Conservation (phyloP, 2,329 filamentous ascomycete species). For the Ophiocordyceps sinensis region DNA sequence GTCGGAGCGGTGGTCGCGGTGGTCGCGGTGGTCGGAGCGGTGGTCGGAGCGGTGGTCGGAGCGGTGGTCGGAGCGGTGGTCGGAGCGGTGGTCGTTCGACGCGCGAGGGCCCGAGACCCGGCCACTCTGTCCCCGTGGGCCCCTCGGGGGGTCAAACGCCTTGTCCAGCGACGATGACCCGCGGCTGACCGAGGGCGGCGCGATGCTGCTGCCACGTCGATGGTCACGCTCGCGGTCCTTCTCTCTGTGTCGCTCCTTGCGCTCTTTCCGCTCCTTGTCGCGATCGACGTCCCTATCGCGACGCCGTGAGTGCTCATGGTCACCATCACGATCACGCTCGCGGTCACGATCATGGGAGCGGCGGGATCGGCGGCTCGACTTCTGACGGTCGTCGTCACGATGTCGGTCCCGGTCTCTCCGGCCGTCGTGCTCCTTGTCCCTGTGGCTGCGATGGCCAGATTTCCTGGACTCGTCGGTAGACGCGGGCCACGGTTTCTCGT, state of each 20-base stretch:
- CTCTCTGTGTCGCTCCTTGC: constrained; percentile 20
- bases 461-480: constrained; percentile 46
- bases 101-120: constrained; percentile 15
- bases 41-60: too few relatives aligned
- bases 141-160: constrained; percentile 26
- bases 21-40: background rate
- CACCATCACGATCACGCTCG: constrained; percentile 26
- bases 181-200: constrained; percentile 13
- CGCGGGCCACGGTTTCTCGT: constrained; percentile 47
- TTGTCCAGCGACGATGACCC: constrained; percentile 19
- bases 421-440: constrained; percentile 35
- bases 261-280: constrained; percentile 21
- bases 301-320: constrained; percentile 18
- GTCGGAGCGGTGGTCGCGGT: background rate
- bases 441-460: constrained; percentile 45
- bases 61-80: too few relatives aligned
- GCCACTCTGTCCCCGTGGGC: constrained; percentile 24
- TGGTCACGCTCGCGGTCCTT: constrained; percentile 7
- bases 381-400: constrained; percentile 29
- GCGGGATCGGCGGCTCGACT: constrained; percentile 21
- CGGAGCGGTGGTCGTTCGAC: background rate
- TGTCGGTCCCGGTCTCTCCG: constrained; percentile 27
- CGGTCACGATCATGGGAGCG: constrained; percentile 30
- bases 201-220: constrained; percentile 18
- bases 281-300: constrained; percentile 23